These are phyloP conservation scores for Inga laurina DNA, from an alignment of 306 rosid genomes.

Conservation along the genomic window DNA sequence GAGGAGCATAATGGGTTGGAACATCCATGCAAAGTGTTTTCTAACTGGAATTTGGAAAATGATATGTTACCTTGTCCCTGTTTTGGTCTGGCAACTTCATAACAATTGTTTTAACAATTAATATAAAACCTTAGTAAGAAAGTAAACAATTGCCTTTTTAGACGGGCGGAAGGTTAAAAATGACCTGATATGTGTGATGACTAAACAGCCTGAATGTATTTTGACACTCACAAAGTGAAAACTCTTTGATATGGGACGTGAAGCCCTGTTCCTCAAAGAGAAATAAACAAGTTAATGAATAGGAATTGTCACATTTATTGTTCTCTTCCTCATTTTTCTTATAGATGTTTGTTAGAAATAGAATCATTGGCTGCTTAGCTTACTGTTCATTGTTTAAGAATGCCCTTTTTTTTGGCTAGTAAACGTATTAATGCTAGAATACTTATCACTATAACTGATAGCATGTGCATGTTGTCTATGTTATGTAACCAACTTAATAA, in stretches of 20 bases:
- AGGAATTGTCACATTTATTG: slow-evolving; percentile 2
- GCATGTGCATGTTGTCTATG: neutral
- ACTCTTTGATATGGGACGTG: neutral
- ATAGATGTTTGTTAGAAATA: neutral
- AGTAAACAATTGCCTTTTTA: neutral
- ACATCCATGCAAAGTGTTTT: slow-evolving; percentile 17
- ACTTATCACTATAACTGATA: neutral
- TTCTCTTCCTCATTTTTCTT: neutral
- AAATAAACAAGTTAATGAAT: neutral
- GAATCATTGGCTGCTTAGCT: neutral
- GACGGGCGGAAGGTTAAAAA: neutral
- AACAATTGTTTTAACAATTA: neutral
- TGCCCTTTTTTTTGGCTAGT: neutral
- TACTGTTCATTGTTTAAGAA: neutral
- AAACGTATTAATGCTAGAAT: neutral
- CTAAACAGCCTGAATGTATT: neutral
- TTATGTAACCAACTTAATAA: neutral
- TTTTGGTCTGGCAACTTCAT: neutral
- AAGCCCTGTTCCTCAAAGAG: neutral
- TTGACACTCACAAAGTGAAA: neutral
- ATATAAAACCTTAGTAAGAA: neutral
- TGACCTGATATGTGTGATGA: neutral
- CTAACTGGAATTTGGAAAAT: neutral
- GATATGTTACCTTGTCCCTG: neutral
- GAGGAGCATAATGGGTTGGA: slow-evolving; percentile 19